phyloP scores from a whole-genome alignment of 441 rosid species.

The Melastoma candidum region DNA sequence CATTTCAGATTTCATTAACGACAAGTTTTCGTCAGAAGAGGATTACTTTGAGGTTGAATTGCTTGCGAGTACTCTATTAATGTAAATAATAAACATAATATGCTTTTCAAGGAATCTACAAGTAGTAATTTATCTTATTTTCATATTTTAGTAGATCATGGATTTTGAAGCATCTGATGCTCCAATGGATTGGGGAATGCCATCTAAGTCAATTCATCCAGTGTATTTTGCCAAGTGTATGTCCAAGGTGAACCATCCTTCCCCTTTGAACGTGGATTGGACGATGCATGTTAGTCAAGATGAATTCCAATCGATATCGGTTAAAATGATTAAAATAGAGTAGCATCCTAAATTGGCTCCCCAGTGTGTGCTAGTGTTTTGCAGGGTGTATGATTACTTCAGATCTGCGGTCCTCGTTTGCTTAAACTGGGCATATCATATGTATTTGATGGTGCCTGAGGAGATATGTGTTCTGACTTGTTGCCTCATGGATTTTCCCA shows the following conservation, averaged over 20 bases:
- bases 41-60: conserved; percentile 60
- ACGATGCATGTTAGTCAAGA: conserved; percentile 17
- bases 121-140: conserved; percentile 6
- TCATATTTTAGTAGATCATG: conserved; percentile 36
- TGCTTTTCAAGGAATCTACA: conserved; percentile 1
- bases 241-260: conserved; percentile 8
- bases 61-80: conserved; percentile 12
- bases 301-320: too few species aligned
- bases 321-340: too few species aligned
- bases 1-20: conserved; percentile 31
- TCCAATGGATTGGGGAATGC: conserved; percentile 85
- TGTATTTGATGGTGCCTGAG: too few species aligned
- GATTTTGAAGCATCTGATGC: conserved; percentile 52
- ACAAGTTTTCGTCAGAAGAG: conserved; percentile 47
- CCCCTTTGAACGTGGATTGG: conserved; percentile 40
- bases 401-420: too few species aligned
- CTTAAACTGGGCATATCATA: too few species aligned
- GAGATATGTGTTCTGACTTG: too few species aligned
- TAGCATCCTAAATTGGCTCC: too few species aligned
- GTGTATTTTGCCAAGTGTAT: conserved; percentile 62
- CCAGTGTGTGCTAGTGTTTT: too few species aligned
- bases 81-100: neutral
- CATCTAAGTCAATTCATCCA: conserved; percentile 65
- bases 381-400: too few species aligned
- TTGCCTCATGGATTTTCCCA: too few species aligned